These are phyloP conservation scores for Peronospora farinosa DNA, from an alignment of 352 stramenopile species.

Conservation along the genomic window DNA sequence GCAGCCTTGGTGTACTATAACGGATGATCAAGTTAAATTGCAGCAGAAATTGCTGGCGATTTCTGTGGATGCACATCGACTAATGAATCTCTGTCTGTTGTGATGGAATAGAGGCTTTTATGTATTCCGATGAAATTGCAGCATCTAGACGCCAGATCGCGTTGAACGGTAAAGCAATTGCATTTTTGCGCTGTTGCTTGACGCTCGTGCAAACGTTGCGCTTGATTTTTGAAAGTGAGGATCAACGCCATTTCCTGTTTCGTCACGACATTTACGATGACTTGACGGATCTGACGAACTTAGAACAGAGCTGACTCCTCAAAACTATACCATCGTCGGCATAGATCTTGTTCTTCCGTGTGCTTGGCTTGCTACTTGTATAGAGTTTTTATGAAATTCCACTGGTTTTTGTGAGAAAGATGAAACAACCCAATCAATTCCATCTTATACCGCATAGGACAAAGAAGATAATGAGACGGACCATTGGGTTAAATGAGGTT, in stretches of 20 bases:
- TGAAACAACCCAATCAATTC: slow-evolving; percentile 14
- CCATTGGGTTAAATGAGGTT: slow-evolving; percentile 69
- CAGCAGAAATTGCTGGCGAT: too few relatives aligned
- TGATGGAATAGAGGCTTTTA: too few relatives aligned
- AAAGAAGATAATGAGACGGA: slow-evolving; percentile 55
- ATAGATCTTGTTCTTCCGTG: slow-evolving; percentile 45
- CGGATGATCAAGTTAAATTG: too few relatives aligned
- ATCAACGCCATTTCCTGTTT: slow-evolving; percentile 45
- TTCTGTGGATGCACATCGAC: too few relatives aligned
- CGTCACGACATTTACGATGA: slow-evolving; percentile 69
- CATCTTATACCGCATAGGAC: slow-evolving; percentile 47
- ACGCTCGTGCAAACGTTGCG: too few relatives aligned
- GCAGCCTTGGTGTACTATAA: too few relatives aligned
- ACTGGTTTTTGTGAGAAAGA: slow-evolving; percentile 32
- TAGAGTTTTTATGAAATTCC: slow-evolving; percentile 30
- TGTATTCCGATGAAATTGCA: too few relatives aligned
- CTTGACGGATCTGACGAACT: slow-evolving; percentile 72
- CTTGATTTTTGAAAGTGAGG: slow-evolving; percentile 24
- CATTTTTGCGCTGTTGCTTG: too few relatives aligned
- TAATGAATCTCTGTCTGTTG: too few relatives aligned
- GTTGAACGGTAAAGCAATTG: too few relatives aligned
- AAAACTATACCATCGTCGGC: slow-evolving; percentile 67
- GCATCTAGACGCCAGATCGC: too few relatives aligned
- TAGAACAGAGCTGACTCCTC: slow-evolving; percentile 68
- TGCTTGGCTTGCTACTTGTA: background rate